Conservation (phyloP, 2,329 filamentous ascomycete genomes). For the Trichoderma simmonsii region DNA sequence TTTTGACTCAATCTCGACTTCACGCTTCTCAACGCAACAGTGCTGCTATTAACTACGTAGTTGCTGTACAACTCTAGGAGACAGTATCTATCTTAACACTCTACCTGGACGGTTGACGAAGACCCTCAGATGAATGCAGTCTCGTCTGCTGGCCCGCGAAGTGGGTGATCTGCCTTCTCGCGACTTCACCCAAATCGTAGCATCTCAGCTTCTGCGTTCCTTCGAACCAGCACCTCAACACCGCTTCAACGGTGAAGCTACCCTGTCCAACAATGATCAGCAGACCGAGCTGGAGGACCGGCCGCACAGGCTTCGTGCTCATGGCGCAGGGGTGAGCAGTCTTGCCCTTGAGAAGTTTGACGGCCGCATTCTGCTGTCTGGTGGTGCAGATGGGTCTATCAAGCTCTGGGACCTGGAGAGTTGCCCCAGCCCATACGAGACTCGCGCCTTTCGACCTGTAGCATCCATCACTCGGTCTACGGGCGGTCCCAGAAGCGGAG, state of each 20-base stretch:
- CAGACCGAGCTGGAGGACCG: slow-evolving; percentile 27
- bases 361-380: slow-evolving; percentile 73
- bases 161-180: slow-evolving; percentile 63
- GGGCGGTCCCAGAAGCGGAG: slow-evolving; percentile 26
- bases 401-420: slow-evolving; percentile 83
- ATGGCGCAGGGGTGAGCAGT: slow-evolving; percentile 74
- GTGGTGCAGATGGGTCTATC: slow-evolving; percentile 79
- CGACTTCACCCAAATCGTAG: slow-evolving; percentile 63
- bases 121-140: slow-evolving; percentile 58
- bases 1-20: not conserved
- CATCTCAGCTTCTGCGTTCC: slow-evolving; percentile 63
- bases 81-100: not conserved
- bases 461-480: slow-evolving; percentile 47
- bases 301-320: slow-evolving; percentile 55
- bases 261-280: slow-evolving; percentile 16
- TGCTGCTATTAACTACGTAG: not conserved
- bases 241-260: slow-evolving; percentile 61
- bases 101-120: not conserved
- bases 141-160: slow-evolving; percentile 72
- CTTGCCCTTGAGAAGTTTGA: slow-evolving; percentile 80
- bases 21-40: not conserved
- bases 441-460: slow-evolving; percentile 53
- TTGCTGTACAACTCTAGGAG: not conserved
- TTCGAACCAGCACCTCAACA: slow-evolving; percentile 65
- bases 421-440: slow-evolving; percentile 41